These are phyloP conservation scores for Lactifluus hygrophoroides DNA, from an alignment of 768 basidiomycete species.

Conservation along the genomic window DNA sequence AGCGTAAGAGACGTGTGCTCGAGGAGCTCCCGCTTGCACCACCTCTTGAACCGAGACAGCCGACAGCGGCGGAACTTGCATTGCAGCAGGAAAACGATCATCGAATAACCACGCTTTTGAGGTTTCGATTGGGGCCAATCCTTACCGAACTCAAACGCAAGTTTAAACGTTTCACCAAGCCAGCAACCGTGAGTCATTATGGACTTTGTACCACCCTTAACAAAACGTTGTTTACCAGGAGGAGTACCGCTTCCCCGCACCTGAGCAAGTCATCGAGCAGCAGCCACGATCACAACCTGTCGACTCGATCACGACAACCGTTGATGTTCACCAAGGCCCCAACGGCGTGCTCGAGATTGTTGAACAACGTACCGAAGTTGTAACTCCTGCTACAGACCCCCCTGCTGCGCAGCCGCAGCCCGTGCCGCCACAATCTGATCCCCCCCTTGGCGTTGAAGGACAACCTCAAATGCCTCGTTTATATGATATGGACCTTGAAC, in stretches of 20 bases:
- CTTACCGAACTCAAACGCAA: slow-evolving; percentile 85
- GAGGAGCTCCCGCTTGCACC: slow-evolving; percentile 86
- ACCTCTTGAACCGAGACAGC: slow-evolving; percentile 77
- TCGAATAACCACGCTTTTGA: slow-evolving; percentile 67
- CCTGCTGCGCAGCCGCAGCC: slow-evolving; percentile 11
- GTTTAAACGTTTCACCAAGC: slow-evolving; percentile 83
- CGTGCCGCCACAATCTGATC: slow-evolving; percentile 13
- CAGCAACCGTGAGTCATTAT: slow-evolving; percentile 50
- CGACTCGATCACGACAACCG: slow-evolving; percentile 31
- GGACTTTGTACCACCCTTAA: background rate
- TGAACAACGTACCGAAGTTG: slow-evolving; percentile 27
- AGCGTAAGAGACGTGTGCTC: slow-evolving; percentile 72
- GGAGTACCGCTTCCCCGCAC: slow-evolving; percentile 55
- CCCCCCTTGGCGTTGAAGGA: slow-evolving; percentile 29
- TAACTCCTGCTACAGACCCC: slow-evolving; percentile 3
- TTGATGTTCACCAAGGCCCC: slow-evolving; percentile 31
- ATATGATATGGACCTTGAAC: slow-evolving; percentile 87
- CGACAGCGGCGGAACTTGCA: slow-evolving; percentile 73
- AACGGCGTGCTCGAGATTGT: slow-evolving; percentile 40
- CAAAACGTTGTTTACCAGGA: slow-evolving; percentile 38
- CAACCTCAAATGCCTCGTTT: slow-evolving; percentile 40
- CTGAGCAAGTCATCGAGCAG: slow-evolving; percentile 20
- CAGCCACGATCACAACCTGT: slow-evolving; percentile 24
- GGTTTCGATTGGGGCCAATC: slow-evolving; percentile 86
- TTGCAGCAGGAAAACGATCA: slow-evolving; percentile 78